Evolutionary conservation across 2,329 filamentous ascomycete species (phyloP).

Genomic region (Fusarium sp.): DNA sequence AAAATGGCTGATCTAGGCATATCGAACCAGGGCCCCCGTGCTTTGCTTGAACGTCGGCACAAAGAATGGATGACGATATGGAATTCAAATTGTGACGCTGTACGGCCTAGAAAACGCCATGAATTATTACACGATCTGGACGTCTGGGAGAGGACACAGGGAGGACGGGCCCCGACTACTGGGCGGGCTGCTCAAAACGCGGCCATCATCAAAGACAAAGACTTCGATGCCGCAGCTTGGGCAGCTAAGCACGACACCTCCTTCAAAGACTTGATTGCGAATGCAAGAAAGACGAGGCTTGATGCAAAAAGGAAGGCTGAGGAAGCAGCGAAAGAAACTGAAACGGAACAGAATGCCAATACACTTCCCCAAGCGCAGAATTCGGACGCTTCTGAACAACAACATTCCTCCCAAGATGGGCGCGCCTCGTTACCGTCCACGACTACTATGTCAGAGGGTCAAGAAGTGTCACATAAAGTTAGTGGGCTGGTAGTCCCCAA

Average conservation of each 20-base stretch:
- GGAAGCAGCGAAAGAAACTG: conserved; percentile 23
- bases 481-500: not conserved
- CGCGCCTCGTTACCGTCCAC: not conserved
- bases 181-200: conserved; percentile 53
- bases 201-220: conserved; percentile 78
- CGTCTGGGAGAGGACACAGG: conserved; percentile 86
- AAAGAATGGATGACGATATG: conserved; percentile 95
- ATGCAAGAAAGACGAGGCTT: conserved; percentile 70
- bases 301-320: conserved; percentile 51
- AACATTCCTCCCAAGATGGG: not conserved
- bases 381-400: not conserved
- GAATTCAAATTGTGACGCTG: conserved; percentile 96
- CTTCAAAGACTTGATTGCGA: conserved; percentile 83
- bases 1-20: conserved; percentile 87
- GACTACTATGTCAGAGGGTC: not conserved
- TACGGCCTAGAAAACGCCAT: conserved; percentile 73
- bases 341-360: not conserved
- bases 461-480: not conserved
- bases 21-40: conserved; percentile 73
- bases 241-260: conserved; percentile 76
- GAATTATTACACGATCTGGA: conserved; percentile 84
- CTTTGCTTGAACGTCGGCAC: conserved; percentile 81
- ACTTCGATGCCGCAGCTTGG: conserved; percentile 86
- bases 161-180: conserved; percentile 64
- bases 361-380: not conserved